phyloP scores from a whole-genome alignment of 2,329 filamentous ascomycete species.

The Periconia macrospinosa region DNA sequence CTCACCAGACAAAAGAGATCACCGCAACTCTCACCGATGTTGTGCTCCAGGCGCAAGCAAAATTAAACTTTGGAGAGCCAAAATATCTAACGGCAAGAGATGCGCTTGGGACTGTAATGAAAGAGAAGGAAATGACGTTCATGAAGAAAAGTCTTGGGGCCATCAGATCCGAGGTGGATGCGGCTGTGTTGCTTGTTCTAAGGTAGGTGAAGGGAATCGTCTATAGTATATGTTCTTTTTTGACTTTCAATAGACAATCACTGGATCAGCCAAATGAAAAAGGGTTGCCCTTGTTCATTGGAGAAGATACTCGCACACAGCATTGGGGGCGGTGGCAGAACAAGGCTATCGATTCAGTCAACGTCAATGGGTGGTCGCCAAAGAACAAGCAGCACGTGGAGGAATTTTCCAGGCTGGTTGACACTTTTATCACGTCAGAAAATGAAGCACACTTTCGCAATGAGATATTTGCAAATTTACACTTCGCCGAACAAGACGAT shows the following conservation, averaged over 20 bases:
- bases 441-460: constrained; percentile 26
- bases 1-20: constrained; percentile 24
- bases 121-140: constrained; percentile 29
- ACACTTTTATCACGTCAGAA: constrained; percentile 20
- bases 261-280: constrained; percentile 33
- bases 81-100: constrained; percentile 24
- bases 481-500: constrained; percentile 28
- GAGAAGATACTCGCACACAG: constrained; percentile 16
- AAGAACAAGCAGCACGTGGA: constrained; percentile 33
- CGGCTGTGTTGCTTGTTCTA: constrained; percentile 26
- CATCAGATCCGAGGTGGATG: constrained; percentile 28
- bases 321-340: constrained; percentile 33
- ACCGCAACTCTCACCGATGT: constrained; percentile 22
- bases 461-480: constrained; percentile 22
- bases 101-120: constrained; percentile 38
- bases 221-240: neutral
- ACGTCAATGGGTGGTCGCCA: constrained; percentile 27
- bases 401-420: constrained; percentile 28
- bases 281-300: constrained; percentile 23
- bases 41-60: constrained; percentile 21
- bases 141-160: constrained; percentile 27
- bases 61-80: constrained; percentile 21
- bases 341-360: constrained; percentile 25
- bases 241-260: constrained; percentile 18
- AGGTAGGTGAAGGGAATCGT: constrained; percentile 10